These are phyloP conservation scores for Cercospora berteroae DNA, from an alignment of 2,329 filamentous ascomycete genomes.

Conservation along the genomic window DNA sequence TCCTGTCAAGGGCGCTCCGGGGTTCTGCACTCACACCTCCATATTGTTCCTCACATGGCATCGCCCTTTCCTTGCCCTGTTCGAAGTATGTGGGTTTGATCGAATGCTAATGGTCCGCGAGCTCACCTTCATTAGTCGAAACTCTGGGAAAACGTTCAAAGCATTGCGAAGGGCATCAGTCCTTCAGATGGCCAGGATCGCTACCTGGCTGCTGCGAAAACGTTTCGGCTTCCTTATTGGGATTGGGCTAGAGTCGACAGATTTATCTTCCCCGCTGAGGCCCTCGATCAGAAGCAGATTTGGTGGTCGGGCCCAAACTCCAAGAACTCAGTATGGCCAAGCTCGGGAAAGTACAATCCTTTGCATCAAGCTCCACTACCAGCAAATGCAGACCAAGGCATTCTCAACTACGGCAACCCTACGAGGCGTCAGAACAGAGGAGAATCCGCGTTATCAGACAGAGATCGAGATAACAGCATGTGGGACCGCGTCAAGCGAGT, in stretches of 20 bases:
- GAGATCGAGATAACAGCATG: not conserved
- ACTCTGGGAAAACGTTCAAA: not conserved
- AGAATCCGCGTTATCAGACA: not conserved
- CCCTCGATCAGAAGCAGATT: not conserved
- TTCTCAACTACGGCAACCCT: not conserved
- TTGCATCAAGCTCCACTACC: not conserved
- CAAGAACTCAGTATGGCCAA: not conserved
- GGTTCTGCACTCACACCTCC: not conserved
- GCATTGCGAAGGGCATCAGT: not conserved
- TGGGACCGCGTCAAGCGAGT: not conserved
- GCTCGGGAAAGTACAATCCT: conserved; percentile 1
- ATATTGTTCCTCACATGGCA: not conserved
- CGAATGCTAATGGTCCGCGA: not conserved
- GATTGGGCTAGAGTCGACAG: not conserved
- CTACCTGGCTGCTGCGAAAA: not conserved
- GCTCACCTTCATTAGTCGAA: not conserved
- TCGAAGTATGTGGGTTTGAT: not conserved
- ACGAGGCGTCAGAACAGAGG: not conserved
- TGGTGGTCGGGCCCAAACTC: not conserved
- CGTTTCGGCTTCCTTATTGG: not conserved
- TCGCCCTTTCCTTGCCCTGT: not conserved
- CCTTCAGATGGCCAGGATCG: not conserved
- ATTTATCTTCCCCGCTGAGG: not conserved
- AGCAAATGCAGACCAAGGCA: not conserved
- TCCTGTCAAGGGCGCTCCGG: not conserved